Evolutionary conservation across 257 asterid species (phyloP), one percentile per base, ranked within the genome.

Genomic region (Ilex aquifolium): DNA sequence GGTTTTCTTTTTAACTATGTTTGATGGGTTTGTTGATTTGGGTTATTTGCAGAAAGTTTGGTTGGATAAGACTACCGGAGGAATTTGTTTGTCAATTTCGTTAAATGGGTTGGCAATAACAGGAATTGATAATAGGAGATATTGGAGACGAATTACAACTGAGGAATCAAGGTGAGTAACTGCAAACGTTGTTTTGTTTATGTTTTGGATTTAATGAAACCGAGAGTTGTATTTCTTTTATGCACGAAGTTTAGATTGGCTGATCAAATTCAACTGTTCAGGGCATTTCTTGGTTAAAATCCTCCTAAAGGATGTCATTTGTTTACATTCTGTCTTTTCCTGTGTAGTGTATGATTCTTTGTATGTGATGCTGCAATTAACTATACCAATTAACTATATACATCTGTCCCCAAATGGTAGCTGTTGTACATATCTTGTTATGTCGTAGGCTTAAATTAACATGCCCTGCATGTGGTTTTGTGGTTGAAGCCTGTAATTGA

Each of bases 271-370:
- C 57, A 53, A 15, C 11, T 21, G 29, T 15, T 14, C 16, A 44
- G 57, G 69, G 32, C 64, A 57, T 12, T 63, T 67, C 63, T 52
- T 56, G 50, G 49, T 63, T 49, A 66, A 71, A 66, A 60, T 64
- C 60, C 56, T 70, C 64, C 49, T 16, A 9, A 1, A 44, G 54
- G 56, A 64, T 69, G 66, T 67, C 44, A 27, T 56, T 44, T 62
- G 56, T 57, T 40, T 9, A 50, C 53, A 27, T 7, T 27, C 44
- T 30, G 27, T 21, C 27, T 21, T 21, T 21, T 21, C 27, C 27
- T 21, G 27, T 21, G 27, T 21, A 21, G 27, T 21, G 0, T 21
- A 21, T 21, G 27, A 21, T 21, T 21, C 27, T 21, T 21, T 21
- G 27, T 21, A 21, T 21, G 27, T 21, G 27, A 21, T 21, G 27